Conservation (phyloP, 1,139 yeast species). For the Tardiomyces digboiensis region DNA sequence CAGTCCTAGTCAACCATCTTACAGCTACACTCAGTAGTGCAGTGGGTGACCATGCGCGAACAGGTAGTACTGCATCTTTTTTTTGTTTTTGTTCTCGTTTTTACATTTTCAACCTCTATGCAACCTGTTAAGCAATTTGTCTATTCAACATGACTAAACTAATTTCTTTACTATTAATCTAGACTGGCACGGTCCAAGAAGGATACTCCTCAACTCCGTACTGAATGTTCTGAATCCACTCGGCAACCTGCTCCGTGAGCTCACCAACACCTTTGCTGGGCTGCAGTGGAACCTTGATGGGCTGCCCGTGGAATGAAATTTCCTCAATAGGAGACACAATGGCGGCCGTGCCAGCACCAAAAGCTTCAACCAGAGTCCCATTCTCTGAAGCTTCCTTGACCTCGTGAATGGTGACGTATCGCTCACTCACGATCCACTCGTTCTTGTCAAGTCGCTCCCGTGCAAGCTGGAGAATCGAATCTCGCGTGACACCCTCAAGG, state of each 20-base stretch:
- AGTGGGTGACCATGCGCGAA: no score
- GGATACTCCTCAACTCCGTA: constrained; percentile 67
- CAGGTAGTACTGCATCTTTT: no score
- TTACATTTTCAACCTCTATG: no score
- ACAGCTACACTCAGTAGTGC: no score
- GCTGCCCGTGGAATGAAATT: constrained; percentile 69
- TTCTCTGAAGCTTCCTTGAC: constrained; percentile 64
- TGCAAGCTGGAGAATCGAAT: constrained; percentile 69
- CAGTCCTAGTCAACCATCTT: no score
- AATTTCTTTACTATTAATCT: no score
- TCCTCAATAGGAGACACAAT: constrained; percentile 88
- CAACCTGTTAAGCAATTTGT: no score
- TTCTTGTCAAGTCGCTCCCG: constrained; percentile 59
- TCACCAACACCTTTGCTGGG: constrained; percentile 75
- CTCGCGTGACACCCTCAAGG: constrained; percentile 94
- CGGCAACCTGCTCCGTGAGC: constrained; percentile 61
- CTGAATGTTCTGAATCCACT: constrained; percentile 85
- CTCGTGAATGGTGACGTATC: constrained; percentile 74
- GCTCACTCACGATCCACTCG: constrained; percentile 76
- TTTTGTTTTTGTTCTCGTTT: no score
- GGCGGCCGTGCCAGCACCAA: constrained; percentile 98
- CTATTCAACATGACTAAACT: no score
- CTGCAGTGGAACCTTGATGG: constrained; percentile 65
- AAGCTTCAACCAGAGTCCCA: constrained; percentile 87
- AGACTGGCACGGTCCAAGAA: constrained; percentile 9